phyloP scores from a whole-genome alignment of 2,329 filamentous ascomycete species.

The Zymoseptoria brevis region DNA sequence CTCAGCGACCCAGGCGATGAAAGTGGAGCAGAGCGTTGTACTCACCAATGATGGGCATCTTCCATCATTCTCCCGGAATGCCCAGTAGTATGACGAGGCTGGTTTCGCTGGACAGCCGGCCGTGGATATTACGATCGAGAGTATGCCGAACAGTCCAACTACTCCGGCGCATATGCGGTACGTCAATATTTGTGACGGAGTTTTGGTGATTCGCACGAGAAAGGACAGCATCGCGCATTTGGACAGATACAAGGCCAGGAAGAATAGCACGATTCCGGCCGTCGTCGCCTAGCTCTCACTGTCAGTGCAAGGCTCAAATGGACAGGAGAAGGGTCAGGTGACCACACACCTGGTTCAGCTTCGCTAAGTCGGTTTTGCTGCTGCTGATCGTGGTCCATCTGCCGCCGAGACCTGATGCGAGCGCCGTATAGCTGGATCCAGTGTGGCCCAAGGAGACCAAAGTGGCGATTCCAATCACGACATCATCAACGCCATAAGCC shows the following conservation, averaged over 20 bases:
- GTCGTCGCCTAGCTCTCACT: conserved; percentile 18
- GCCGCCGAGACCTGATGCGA: conserved; percentile 23
- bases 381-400: conserved; percentile 16
- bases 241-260: conserved; percentile 24
- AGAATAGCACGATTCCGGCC: conserved; percentile 24
- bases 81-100: conserved; percentile 24
- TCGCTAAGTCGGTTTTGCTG: conserved; percentile 10
- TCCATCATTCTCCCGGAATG: conserved; percentile 18
- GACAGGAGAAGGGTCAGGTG: background rate
- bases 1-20: conserved; percentile 3
- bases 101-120: conserved; percentile 19
- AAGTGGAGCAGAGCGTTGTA: background rate
- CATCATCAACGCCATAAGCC: conserved; percentile 25
- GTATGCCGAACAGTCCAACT: conserved; percentile 20
- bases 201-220: conserved; percentile 26
- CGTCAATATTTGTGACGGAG: conserved; percentile 18
- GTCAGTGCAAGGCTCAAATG: background rate
- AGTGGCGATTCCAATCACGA: conserved; percentile 24
- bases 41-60: conserved; percentile 24
- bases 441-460: conserved; percentile 23
- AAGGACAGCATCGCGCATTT: conserved; percentile 28
- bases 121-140: conserved; percentile 24
- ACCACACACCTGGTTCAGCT: conserved; percentile 21
- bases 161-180: conserved; percentile 21
- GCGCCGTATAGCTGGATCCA: conserved; percentile 22